Evolutionary conservation across 148 eudicot genomes (phyloP), one percentile per base, ranked within the genome.

Genomic region (Camellia granthamiana): DNA sequence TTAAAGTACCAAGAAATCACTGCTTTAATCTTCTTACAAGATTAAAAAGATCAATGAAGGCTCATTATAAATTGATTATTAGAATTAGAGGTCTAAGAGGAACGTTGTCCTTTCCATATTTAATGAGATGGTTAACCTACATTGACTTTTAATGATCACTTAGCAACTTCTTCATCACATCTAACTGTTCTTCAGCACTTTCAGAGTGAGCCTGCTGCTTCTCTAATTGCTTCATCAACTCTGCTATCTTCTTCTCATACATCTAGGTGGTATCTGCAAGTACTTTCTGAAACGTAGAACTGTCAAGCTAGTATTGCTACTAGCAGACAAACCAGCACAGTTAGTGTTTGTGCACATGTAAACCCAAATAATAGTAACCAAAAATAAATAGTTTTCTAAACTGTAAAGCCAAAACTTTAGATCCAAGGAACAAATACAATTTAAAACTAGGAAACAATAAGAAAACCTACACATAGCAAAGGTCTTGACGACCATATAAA

Each of bases 161-260:
- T 14, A 92, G 72, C 73, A 84, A 85, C 78, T 89, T 87, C 86
- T 89, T 86, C 86, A 89, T 83, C 69, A 69, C 77, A 51, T 85
- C 85, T 54, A 86, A 72, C 71, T 94, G 88, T 80, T 83, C 84
- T 86, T 87, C 87, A 77, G 87, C 92, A 76, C 81, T 88, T 76
- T 63, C 83, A 72, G 84, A 74, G 52, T 82, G 89, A 77, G 82
- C 77, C 61, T 82, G 77, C 78, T 91, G 95, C 74, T 86, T 87
- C 86, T 90, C 89, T 75, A 92, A 80, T 79, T 94, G 93, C 78
- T 88, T 88, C 85, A 88, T 89, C 90, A 92, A 70, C 79, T 90
- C 92, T 76, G 86, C 83, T 76, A 92, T 91, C 89, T 92, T 89
- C 80, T 87, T 91, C 83, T 92, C 98, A 81, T 94, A 91, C 97